phyloP scores from a whole-genome alignment of 1,284 basidiomycete genomes.

The Microbotryum saponariae region DNA sequence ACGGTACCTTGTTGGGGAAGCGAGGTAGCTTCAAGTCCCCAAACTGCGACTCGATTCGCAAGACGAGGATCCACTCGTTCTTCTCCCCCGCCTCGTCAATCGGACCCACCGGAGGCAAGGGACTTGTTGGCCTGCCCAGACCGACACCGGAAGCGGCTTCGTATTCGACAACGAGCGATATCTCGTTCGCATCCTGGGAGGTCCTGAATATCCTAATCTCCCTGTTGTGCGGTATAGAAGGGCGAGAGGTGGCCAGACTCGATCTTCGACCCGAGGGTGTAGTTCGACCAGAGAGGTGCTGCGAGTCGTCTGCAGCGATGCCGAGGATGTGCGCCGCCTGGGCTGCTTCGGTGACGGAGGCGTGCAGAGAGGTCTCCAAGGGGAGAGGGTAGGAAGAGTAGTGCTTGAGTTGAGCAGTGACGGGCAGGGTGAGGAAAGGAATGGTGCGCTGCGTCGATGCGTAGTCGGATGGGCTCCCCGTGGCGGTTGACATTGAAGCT shows the following conservation, averaged over 20 bases:
- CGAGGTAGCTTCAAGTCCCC: constrained; percentile 9
- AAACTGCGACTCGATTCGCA: constrained; percentile 4
- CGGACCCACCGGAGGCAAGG: not conserved
- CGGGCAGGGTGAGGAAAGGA: constrained; percentile 7
- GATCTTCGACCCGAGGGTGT: too few species aligned
- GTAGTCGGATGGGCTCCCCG: too few species aligned
- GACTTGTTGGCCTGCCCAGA: not conserved
- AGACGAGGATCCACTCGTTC: constrained; percentile 14
- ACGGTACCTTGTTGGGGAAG: constrained; percentile 20
- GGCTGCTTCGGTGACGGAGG: not conserved
- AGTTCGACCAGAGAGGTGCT: too few species aligned
- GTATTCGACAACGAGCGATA: not conserved
- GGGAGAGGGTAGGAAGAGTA: constrained; percentile 4
- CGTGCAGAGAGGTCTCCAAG: not conserved
- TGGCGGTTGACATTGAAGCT: not conserved
- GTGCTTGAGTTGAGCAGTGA: not conserved
- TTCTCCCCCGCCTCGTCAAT: not conserved
- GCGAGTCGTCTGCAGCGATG: not conserved
- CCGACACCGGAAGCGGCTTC: not conserved
- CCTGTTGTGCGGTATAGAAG: not conserved
- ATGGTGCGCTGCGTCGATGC: not conserved
- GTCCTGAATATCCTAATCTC: not conserved
- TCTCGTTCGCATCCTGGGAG: not conserved
- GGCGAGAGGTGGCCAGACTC: too few species aligned
- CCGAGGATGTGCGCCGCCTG: constrained; percentile 1